Evolutionary conservation across 768 basidiomycete species (phyloP).

Genomic region (Lentinula sp.): DNA sequence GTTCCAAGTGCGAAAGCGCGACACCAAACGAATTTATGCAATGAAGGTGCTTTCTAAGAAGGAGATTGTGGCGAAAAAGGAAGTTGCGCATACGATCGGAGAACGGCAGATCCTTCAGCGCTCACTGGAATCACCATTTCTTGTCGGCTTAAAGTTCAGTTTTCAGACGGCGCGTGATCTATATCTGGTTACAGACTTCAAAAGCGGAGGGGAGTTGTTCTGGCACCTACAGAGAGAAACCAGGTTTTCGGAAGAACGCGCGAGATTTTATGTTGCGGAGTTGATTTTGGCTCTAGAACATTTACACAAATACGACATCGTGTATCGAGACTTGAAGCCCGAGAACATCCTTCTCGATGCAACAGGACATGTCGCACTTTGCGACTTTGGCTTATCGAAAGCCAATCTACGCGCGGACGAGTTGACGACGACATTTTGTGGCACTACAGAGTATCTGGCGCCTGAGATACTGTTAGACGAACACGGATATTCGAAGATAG

Average conservation of each 20-base stretch:
- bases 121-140: conserved; percentile 90
- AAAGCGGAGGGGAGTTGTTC: conserved; percentile 96
- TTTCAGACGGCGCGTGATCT: conserved; percentile 96
- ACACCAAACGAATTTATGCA: conserved; percentile 98
- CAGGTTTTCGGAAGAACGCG: conserved; percentile 87
- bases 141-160: conserved; percentile 96
- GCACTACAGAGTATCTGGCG: conserved; percentile 97
- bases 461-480: conserved; percentile 98
- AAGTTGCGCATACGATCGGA: conserved; percentile 98
- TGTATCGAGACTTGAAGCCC: conserved; percentile 93
- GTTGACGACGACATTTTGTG: conserved; percentile 98
- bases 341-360: conserved; percentile 98
- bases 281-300: conserved; percentile 93
- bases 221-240: conserved; percentile 98
- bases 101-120: conserved; percentile 98
- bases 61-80: conserved; percentile 98
- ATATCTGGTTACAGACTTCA: conserved; percentile 97
- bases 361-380: conserved; percentile 96
- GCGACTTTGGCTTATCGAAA: conserved; percentile 98
- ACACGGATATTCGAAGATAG: conserved; percentile 96
- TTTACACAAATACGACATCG: conserved; percentile 95
- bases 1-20: conserved; percentile 97
- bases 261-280: conserved; percentile 95
- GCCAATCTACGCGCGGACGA: conserved; percentile 90
- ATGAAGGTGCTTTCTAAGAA: conserved; percentile 99